Evolutionary conservation across 805 yeast genomes (phyloP).

Genomic region (Candida nonsorbophila): DNA sequence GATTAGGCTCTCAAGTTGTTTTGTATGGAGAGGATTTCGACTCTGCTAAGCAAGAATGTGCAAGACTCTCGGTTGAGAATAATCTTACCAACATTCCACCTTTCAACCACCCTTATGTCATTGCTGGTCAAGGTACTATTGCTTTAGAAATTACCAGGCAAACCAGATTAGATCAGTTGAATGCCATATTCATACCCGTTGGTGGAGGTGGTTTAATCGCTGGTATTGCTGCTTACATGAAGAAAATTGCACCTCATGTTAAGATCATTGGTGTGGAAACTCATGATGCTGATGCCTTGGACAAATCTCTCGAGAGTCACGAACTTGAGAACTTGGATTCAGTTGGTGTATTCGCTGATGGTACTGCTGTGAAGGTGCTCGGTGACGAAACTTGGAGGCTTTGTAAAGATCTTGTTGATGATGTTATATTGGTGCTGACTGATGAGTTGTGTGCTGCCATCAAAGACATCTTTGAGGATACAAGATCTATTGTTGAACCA

Average conservation of each 20-base stretch:
- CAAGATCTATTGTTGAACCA: conserved; percentile 91
- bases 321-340: conserved; percentile 51
- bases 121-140: conserved; percentile 98
- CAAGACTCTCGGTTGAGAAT: conserved; percentile 58
- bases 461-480: conserved; percentile 93
- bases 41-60: conserved; percentile 89
- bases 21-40: conserved; percentile 93
- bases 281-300: conserved; percentile 89
- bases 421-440: conserved; percentile 75
- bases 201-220: conserved; percentile 98
- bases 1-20: conserved; percentile 93
- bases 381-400: conserved; percentile 92
- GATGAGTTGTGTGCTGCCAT: conserved; percentile 96
- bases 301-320: conserved; percentile 57
- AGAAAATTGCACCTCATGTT: conserved; percentile 96
- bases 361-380: conserved; percentile 87
- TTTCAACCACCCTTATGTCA: conserved; percentile 94
- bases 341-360: conserved; percentile 99
- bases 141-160: conserved; percentile 92
- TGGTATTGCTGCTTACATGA: conserved; percentile 85
- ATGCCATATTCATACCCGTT: conserved; percentile 86
- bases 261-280: conserved; percentile 96
- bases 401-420: conserved; percentile 78
- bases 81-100: conserved; percentile 94
- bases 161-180: conserved; percentile 65